These are phyloP conservation scores for Ceratocystis eucalypticola DNA, from an alignment of 2,329 filamentous ascomycete genomes.

Conservation along the genomic window DNA sequence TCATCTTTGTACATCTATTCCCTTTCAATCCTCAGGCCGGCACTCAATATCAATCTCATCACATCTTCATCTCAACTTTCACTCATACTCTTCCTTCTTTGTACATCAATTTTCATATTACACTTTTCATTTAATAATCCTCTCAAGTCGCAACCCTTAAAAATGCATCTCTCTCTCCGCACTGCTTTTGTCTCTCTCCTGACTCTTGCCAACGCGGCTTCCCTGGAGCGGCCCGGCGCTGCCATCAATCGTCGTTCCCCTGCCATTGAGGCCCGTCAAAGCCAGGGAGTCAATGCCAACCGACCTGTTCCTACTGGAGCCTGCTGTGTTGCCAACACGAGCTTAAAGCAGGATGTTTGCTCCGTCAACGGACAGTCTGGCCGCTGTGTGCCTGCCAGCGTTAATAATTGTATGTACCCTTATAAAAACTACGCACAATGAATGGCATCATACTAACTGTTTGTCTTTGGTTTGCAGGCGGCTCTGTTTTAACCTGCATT, in stretches of 20 bases:
- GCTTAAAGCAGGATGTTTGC: slow-evolving; percentile 29
- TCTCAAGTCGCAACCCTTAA: slow-evolving; percentile 10
- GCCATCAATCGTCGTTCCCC: slow-evolving; percentile 22
- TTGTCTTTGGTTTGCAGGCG: slow-evolving; percentile 20
- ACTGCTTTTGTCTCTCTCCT: slow-evolving; percentile 23
- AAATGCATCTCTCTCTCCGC: slow-evolving; percentile 25
- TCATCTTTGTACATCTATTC: neutral
- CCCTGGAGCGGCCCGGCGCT: slow-evolving; percentile 1
- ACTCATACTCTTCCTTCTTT: slow-evolving; percentile 10
- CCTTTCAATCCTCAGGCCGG: slow-evolving; percentile 14
- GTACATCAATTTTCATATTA: slow-evolving; percentile 5
- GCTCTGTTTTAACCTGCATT: slow-evolving; percentile 24
- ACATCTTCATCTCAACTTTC: slow-evolving; percentile 3
- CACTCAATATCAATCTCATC: slow-evolving; percentile 8
- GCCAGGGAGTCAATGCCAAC: slow-evolving; percentile 25
- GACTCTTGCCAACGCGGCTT: slow-evolving; percentile 21
- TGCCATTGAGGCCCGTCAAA: slow-evolving; percentile 19
- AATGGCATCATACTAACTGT: neutral
- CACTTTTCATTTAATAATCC: neutral
- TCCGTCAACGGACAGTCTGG: slow-evolving; percentile 26
- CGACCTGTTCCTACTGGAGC: slow-evolving; percentile 27
- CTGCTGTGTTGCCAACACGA: slow-evolving; percentile 28
- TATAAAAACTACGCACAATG: no score
- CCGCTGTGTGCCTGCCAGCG: slow-evolving; percentile 26
- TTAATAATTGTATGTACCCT: slow-evolving; percentile 26